phyloP scores from a whole-genome alignment of 1,284 basidiomycete genomes.

The Ceratobasidium sp. region DNA sequence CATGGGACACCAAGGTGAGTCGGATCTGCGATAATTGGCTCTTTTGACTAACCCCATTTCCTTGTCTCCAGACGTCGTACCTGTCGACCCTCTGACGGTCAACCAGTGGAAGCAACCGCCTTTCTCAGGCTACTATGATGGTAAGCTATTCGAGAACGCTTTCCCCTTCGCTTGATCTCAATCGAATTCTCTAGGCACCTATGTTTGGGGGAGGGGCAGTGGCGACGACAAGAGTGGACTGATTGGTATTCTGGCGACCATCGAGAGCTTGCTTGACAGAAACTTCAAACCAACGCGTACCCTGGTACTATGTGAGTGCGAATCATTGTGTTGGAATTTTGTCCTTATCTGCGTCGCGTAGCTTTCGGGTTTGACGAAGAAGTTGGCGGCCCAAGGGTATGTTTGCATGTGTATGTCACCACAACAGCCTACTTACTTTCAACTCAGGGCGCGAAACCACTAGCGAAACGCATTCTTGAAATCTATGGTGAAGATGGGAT shows the following conservation, averaged over 20 bases:
- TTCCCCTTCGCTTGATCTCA: background rate
- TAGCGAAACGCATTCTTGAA: slow-evolving; percentile 62
- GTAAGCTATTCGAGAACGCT: slow-evolving; percentile 51
- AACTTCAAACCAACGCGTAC: slow-evolving; percentile 65
- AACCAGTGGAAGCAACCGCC: slow-evolving; percentile 69
- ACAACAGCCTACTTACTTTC: background rate
- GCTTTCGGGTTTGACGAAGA: slow-evolving; percentile 81
- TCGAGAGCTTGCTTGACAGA: slow-evolving; percentile 65
- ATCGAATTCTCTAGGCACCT: slow-evolving; percentile 55
- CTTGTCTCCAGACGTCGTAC: slow-evolving; percentile 64
- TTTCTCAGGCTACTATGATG: slow-evolving; percentile 73
- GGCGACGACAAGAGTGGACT: slow-evolving; percentile 71
- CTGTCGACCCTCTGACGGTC: slow-evolving; percentile 64
- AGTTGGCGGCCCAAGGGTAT: slow-evolving; percentile 59
- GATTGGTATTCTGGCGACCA: slow-evolving; percentile 65
- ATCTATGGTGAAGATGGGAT: slow-evolving; percentile 69
- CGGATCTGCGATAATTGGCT: slow-evolving; percentile 29
- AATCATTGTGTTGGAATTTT: background rate
- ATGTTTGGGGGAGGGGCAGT: slow-evolving; percentile 72
- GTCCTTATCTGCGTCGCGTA: background rate
- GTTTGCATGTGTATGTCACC: slow-evolving; percentile 40
- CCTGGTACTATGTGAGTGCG: slow-evolving; percentile 59
- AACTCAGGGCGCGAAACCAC: slow-evolving; percentile 63
- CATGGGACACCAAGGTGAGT: slow-evolving; percentile 72
- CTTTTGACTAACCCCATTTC: slow-evolving; percentile 5